phyloP scores from a whole-genome alignment of 164 flowering plant species.

The Berberis vulgaris region DNA sequence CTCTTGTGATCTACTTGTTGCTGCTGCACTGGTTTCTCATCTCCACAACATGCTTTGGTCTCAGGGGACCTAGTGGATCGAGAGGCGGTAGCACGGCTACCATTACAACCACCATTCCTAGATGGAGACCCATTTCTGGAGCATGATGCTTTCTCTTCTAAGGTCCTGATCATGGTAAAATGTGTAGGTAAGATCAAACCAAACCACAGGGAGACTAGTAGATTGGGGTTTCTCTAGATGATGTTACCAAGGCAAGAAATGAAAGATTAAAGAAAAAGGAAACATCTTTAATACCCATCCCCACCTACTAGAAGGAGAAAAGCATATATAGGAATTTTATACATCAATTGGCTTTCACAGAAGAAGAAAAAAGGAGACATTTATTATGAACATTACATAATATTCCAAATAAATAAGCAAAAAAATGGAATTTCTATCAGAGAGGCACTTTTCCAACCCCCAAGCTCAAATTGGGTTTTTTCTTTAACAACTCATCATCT shows the following conservation, averaged over 20 bases:
- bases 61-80: conserved; percentile 9
- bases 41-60: neutral
- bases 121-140: conserved; percentile 15
- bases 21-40: conserved; percentile 8
- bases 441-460: neutral
- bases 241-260: neutral
- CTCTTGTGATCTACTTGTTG: conserved; percentile 3
- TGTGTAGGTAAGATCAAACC: neutral
- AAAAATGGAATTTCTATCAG: neutral
- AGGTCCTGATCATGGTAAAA: conserved; percentile 15
- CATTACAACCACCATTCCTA: neutral
- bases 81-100: too few relatives aligned
- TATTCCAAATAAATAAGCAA: neutral
- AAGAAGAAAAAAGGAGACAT: neutral
- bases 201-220: neutral
- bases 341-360: neutral
- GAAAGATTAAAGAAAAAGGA: neutral
- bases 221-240: neutral
- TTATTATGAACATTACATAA: neutral
- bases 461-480: neutral
- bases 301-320: neutral
- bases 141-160: conserved; percentile 17
- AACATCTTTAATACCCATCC: neutral
- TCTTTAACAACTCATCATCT: neutral
- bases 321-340: neutral